Conservation (phyloP, 257 asterid species). For the Solanum sitiens region DNA sequence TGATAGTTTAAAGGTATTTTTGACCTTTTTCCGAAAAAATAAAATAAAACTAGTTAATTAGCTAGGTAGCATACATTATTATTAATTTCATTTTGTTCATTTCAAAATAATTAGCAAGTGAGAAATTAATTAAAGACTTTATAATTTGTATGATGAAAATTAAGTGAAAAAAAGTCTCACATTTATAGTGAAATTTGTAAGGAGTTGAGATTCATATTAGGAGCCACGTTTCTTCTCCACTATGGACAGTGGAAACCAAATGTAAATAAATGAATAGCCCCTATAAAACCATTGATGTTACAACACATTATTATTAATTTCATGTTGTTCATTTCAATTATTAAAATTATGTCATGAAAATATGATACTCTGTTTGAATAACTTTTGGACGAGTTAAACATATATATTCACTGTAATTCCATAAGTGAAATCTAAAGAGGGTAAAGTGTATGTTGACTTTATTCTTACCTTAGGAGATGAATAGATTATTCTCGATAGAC, state of each 20-base stretch:
- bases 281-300: neutral
- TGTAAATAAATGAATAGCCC: neutral
- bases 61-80: neutral
- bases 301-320: neutral
- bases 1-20: neutral
- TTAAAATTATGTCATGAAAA: neutral
- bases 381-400: neutral
- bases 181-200: neutral
- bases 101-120: neutral
- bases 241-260: neutral
- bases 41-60: too few relatives aligned
- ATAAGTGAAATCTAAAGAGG: too few relatives aligned
- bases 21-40: neutral
- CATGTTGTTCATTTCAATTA: neutral
- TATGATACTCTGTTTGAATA: neutral
- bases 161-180: neutral
- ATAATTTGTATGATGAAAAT: neutral
- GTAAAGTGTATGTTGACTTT: too few relatives aligned
- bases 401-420: too few relatives aligned
- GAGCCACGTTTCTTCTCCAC: neutral
- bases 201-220: neutral
- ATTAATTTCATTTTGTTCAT: too few relatives aligned
- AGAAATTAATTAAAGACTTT: neutral
- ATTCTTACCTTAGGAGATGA: too few relatives aligned
- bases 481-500: too few relatives aligned